Conservation (phyloP, 176 grass and related monocot species). For the maize (Zea mays) region DNA sequence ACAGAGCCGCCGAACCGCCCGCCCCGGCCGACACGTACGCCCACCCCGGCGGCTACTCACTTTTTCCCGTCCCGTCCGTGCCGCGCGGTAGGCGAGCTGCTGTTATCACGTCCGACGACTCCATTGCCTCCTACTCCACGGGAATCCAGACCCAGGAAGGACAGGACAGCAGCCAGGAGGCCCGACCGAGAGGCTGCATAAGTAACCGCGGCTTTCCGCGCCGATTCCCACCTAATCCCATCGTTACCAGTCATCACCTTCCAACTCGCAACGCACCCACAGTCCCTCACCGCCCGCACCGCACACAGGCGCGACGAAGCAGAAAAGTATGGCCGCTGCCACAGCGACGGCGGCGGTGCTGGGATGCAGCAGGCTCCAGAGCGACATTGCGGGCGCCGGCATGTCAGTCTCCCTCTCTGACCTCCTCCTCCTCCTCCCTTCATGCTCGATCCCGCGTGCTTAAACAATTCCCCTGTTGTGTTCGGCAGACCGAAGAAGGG, state of each 20-base stretch:
- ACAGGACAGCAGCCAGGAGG: no score
- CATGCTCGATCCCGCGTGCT: neutral
- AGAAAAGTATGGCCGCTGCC: conserved; percentile 17
- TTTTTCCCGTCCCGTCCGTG: conserved; percentile 8
- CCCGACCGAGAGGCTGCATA: no score
- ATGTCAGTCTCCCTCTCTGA: conserved; percentile 17
- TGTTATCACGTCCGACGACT: neutral
- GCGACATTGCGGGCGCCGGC: conserved; percentile 15
- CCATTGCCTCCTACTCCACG: neutral
- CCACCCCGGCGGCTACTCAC: neutral
- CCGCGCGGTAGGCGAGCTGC: neutral
- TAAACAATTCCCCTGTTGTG: neutral
- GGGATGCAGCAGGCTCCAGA: conserved; percentile 39
- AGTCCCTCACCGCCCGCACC: no score
- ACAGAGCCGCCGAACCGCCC: no score
- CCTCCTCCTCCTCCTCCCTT: no score
- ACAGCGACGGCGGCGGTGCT: conserved; percentile 1
- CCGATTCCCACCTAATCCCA: no score
- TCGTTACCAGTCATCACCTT: no score
- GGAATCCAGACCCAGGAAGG: neutral
- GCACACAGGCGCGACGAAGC: neutral
- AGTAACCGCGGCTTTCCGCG: no score
- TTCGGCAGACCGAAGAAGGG: conserved; percentile 27
- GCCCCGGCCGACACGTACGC: conserved; percentile 1
- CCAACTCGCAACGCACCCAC: no score